These are phyloP conservation scores for Volvox africanus DNA, from an alignment of 139 green algal species.

Conservation along the genomic window DNA sequence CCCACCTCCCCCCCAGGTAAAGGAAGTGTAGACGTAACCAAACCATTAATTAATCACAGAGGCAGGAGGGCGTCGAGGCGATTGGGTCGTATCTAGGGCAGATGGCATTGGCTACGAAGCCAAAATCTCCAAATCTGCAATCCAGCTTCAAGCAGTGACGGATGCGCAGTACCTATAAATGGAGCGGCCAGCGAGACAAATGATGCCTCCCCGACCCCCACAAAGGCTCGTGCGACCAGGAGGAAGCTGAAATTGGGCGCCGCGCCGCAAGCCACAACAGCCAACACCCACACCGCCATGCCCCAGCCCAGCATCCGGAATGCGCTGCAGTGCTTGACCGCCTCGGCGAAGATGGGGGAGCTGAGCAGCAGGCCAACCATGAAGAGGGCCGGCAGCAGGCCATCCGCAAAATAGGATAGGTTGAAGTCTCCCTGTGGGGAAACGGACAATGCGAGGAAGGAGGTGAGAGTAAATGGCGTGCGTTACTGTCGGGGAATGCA, in stretches of 20 bases:
- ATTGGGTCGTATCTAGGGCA: no score
- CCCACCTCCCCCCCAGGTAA: no score
- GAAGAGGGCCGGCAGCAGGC: conserved; percentile 91
- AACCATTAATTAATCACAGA: no score
- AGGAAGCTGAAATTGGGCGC: conserved; percentile 74
- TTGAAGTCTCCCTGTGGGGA: conserved; percentile 81
- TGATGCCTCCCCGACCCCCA: conserved; percentile 94
- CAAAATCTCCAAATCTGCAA: no score
- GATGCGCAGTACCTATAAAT: conserved; percentile 85
- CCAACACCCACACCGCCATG: conserved; percentile 86
- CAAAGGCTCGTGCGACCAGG: conserved; percentile 78
- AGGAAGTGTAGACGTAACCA: no score
- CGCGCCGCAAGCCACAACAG: conserved; percentile 78
- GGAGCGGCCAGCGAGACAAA: conserved; percentile 94
- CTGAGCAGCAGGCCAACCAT: conserved; percentile 95
- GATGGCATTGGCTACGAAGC: no score
- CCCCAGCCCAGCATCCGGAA: conserved; percentile 90
- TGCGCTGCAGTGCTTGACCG: conserved; percentile 65
- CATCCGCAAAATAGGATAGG: conserved; percentile 91
- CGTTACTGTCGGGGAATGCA: no score
- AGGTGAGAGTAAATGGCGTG: no score
- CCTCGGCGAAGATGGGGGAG: conserved; percentile 92
- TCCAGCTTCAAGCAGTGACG: no score
- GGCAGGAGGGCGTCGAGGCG: no score
- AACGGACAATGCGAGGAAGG: not conserved